Conservation (phyloP, 148 eudicot genomes). For the Polygonum maritimum region DNA sequence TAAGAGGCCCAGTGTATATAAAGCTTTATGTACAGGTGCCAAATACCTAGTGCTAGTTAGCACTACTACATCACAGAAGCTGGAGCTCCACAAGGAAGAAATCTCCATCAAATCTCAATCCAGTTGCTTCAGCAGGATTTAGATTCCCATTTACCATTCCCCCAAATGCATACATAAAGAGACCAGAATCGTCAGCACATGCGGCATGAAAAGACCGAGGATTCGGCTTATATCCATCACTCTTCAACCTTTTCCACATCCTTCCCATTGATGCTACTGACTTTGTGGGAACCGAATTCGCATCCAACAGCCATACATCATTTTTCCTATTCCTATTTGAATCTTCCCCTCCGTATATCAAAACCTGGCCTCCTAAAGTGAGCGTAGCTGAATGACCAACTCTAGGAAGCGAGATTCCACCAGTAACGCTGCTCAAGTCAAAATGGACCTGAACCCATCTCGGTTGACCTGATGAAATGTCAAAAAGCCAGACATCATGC, state of each 20-base stretch:
- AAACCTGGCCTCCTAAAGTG: slow-evolving; percentile 56
- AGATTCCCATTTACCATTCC: slow-evolving; percentile 83
- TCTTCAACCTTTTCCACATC: slow-evolving; percentile 66
- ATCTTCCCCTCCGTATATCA: slow-evolving; percentile 95
- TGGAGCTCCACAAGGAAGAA: slow-evolving; percentile 65
- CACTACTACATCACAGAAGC: slow-evolving; percentile 6
- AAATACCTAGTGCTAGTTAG: neutral
- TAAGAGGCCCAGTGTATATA: neutral
- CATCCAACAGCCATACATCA: slow-evolving; percentile 84
- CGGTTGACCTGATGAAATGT: slow-evolving; percentile 36
- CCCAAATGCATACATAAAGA: slow-evolving; percentile 62
- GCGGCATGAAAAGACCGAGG: slow-evolving; percentile 85
- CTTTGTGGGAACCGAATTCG: slow-evolving; percentile 30
- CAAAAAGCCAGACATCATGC: slow-evolving; percentile 74
- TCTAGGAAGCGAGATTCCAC: slow-evolving; percentile 61
- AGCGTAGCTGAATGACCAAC: slow-evolving; percentile 96
- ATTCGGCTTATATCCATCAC: slow-evolving; percentile 45
- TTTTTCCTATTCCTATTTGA: slow-evolving; percentile 63
- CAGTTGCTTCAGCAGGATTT: slow-evolving; percentile 51
- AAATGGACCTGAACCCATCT: slow-evolving; percentile 57
- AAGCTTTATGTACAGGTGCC: slow-evolving; percentile 3
- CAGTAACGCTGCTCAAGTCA: slow-evolving; percentile 41
- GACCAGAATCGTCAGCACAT: slow-evolving; percentile 73
- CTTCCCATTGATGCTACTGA: slow-evolving; percentile 18
- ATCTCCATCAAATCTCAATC: slow-evolving; percentile 69